phyloP scores from a whole-genome alignment of 2,329 filamentous ascomycete genomes.

The Neobulgaria alba region DNA sequence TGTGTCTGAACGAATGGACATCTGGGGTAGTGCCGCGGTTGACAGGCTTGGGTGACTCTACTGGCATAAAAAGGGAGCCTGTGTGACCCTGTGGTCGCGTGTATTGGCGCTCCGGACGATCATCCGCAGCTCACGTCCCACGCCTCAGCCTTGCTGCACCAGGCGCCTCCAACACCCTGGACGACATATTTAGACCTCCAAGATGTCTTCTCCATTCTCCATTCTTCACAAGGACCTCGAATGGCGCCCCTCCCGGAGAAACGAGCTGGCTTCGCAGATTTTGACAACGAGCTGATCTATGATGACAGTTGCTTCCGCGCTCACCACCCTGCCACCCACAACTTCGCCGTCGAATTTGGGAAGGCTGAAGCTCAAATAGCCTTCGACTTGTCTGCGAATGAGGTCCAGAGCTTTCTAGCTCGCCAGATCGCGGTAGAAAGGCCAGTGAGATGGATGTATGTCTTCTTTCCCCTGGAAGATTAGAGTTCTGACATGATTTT shows the following conservation, averaged over 20 bases:
- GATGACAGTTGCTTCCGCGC: conserved; percentile 35
- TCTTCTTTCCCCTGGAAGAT: conserved; percentile 4
- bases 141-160: too few relatives aligned
- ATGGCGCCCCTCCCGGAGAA: conserved; percentile 12
- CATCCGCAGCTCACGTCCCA: too few relatives aligned
- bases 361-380: conserved; percentile 45
- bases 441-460: conserved; percentile 64
- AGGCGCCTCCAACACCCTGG: too few relatives aligned
- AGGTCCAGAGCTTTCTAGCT: conserved; percentile 34
- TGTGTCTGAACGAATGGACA: too few relatives aligned
- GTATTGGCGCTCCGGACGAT: too few relatives aligned
- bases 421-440: conserved; percentile 29
- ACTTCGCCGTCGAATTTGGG: conserved; percentile 60
- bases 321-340: conserved; percentile 35
- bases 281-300: conserved; percentile 44
- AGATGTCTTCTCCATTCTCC: conserved; percentile 6
- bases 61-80: too few relatives aligned
- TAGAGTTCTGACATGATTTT: conserved; percentile 7
- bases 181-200: too few relatives aligned
- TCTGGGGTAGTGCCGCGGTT: too few relatives aligned
- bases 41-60: too few relatives aligned
- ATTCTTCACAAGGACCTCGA: conserved; percentile 1
- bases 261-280: conserved; percentile 30
- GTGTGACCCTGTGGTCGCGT: too few relatives aligned
- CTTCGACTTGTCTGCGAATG: conserved; percentile 39